Percentiles rank a stretch among this genome's conserved stretches.
These are phyloP conservation scores for Cordyceps cateniannulata DNA, from an alignment of 2,329 filamentous ascomycete species.

Conservation along the genomic window DNA sequence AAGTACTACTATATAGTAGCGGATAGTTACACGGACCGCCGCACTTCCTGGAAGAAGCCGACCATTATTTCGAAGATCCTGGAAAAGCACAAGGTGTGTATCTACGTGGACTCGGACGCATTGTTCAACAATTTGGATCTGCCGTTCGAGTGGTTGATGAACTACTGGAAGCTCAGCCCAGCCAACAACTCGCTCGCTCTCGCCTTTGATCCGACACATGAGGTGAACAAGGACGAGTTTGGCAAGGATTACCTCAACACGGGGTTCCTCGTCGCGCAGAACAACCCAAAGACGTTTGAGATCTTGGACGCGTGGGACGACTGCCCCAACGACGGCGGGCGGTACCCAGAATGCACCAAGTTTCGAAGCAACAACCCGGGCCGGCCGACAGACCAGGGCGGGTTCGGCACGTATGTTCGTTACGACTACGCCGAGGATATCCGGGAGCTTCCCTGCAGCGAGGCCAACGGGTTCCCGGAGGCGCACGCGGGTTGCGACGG, in stretches of 20 bases:
- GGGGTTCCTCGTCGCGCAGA: slow-evolving; percentile 48
- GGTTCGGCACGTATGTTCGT: slow-evolving; percentile 37
- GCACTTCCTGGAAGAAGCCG: slow-evolving; percentile 41
- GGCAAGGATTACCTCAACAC: slow-evolving; percentile 41
- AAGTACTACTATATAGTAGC: slow-evolving; percentile 39
- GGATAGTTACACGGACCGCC: slow-evolving; percentile 32
- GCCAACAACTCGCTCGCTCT: slow-evolving; percentile 35
- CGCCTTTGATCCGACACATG: slow-evolving; percentile 31
- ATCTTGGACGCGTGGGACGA: slow-evolving; percentile 43
- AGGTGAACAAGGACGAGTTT: slow-evolving; percentile 34
- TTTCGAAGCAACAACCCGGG: slow-evolving; percentile 30
- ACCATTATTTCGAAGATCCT: slow-evolving; percentile 35
- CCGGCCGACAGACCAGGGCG: slow-evolving; percentile 36
- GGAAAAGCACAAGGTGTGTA: slow-evolving; percentile 35
- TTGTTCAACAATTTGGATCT: slow-evolving; percentile 37
- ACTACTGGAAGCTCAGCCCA: slow-evolving; percentile 38
- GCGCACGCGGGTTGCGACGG: slow-evolving; percentile 32
- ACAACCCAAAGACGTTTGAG: slow-evolving; percentile 39
- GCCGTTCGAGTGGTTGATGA: slow-evolving; percentile 41
- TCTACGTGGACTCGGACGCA: slow-evolving; percentile 40
- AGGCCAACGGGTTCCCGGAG: slow-evolving; percentile 39
- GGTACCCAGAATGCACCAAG: slow-evolving; percentile 31
- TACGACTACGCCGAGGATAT: slow-evolving; percentile 37
- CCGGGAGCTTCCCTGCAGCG: slow-evolving; percentile 32
- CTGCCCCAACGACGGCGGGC: slow-evolving; percentile 33